Evolutionary conservation across 2,329 filamentous ascomycete species (phyloP), one percentile per base, ranked within the genome.

Genomic region (Arachnopeziza araneosa): DNA sequence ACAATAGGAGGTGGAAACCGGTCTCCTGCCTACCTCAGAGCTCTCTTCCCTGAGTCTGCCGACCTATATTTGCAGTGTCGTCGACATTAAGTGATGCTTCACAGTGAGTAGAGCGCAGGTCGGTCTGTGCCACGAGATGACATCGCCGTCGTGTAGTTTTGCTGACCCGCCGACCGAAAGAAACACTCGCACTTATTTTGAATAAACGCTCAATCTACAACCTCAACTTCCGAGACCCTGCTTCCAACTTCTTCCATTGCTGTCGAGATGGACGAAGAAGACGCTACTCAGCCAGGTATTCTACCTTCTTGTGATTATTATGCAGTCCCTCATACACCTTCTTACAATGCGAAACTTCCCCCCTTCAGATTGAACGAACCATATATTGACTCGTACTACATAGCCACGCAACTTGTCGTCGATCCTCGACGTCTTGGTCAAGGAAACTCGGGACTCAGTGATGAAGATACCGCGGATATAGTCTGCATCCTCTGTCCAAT

Each of bases 401-500:
- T 62, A 85, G 86, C 88, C 59, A 96, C 92, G 19, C 92, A 96
- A 73, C 86, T 85, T 71, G 85, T 89, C 69, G 78, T 92, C 65
- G 92, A 97, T 72, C 91, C 91, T 50, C 85, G 91, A 64, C 86
- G 91, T 58, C 73, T 90, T 63, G 91, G 91, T 59, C 82, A 88
- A 72, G 89, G 91, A 74, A 90, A 91, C 72, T 95, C 91, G 50
- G 91, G 90, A 59, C 86, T 97, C 63, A 88, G 83, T 57, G 88
- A 93, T 67, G 83, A 90, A 65, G 93, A 96, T 72, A 83, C 95
- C 55, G 84, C 90, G 63, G 93, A 97, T 75, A 91, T 97, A 67
- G 84, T 96, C 65, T 96, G 92, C 75, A 86, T 97, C 60, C 82
- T 98, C 26, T 87, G 96, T 67, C 93, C 93, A 12, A 85, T 84